These are phyloP conservation scores for Solanum okadae DNA, from an alignment of 257 asterid species.

Conservation along the genomic window DNA sequence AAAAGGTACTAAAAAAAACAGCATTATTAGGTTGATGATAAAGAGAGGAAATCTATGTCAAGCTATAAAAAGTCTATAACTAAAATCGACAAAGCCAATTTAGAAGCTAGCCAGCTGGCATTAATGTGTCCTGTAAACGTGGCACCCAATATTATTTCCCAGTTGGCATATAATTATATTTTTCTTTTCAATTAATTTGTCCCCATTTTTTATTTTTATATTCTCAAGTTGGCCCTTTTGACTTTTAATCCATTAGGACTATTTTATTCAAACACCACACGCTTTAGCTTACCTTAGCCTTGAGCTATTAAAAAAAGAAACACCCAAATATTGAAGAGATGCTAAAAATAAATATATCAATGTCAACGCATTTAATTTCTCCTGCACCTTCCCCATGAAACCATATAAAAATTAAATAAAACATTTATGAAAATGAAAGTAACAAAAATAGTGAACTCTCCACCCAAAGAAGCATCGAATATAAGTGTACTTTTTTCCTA, in stretches of 20 bases:
- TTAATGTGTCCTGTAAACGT: neutral
- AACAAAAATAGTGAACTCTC: neutral
- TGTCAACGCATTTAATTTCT: neutral
- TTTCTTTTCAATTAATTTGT: neutral
- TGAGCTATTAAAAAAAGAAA: neutral
- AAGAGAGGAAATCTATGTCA: neutral
- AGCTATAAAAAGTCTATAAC: neutral
- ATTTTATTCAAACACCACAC: neutral
- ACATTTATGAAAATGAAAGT: neutral
- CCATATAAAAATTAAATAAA: neutral
- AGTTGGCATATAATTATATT: neutral
- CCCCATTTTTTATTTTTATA: neutral
- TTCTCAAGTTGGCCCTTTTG: slow-evolving; percentile 1
- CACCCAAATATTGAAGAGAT: neutral
- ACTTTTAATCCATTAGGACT: neutral
- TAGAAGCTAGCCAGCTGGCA: neutral
- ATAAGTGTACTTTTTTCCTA: neutral
- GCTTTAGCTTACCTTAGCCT: neutral
- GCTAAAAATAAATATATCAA: neutral
- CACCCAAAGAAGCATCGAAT: neutral
- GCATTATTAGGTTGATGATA: neutral
- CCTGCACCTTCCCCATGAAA: neutral
- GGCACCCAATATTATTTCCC: neutral
- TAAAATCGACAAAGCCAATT: neutral
- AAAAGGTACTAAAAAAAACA: neutral